Percentiles rank a stretch among this genome's conserved stretches.
Conservation (phyloP, 2,329 filamentous ascomycete species). For the Fusarium pseudoanthophilum region DNA sequence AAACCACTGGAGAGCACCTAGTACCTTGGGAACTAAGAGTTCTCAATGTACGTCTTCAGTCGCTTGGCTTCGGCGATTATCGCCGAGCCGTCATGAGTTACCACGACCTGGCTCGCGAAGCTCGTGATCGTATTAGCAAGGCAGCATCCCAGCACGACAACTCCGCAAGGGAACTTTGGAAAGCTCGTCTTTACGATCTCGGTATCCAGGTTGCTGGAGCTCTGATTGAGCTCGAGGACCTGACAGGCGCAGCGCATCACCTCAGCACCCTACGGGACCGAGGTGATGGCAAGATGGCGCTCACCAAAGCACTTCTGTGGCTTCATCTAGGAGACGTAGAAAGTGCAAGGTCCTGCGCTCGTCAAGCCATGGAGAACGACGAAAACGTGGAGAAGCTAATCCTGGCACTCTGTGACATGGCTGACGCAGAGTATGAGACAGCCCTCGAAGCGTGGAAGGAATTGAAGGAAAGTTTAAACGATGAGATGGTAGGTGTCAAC, state of each 20-base stretch:
- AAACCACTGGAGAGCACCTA: constrained; percentile 67
- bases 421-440: constrained; percentile 75
- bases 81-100: constrained; percentile 88
- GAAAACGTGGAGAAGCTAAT: constrained; percentile 62
- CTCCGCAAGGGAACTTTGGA: constrained; percentile 74
- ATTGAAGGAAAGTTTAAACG: constrained; percentile 55
- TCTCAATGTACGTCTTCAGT: constrained; percentile 84
- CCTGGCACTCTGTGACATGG: constrained; percentile 78
- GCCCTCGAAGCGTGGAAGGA: constrained; percentile 72
- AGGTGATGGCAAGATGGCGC: constrained; percentile 54
- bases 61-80: constrained; percentile 85
- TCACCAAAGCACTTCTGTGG: constrained; percentile 74
- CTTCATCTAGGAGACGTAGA: constrained; percentile 81
- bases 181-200: constrained; percentile 75
- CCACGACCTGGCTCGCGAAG: constrained; percentile 87
- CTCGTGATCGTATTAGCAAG: constrained; percentile 67
- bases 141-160: constrained; percentile 59
- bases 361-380: constrained; percentile 37
- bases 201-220: constrained; percentile 74
- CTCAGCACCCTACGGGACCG: constrained; percentile 66
- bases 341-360: constrained; percentile 69
- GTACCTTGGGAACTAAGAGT: constrained; percentile 90
- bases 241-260: constrained; percentile 81
- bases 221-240: constrained; percentile 86
- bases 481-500: constrained; percentile 83